Evolutionary conservation across 2,329 filamentous ascomycete genomes (phyloP).

Genomic region (Colletotrichum tanaceti): DNA sequence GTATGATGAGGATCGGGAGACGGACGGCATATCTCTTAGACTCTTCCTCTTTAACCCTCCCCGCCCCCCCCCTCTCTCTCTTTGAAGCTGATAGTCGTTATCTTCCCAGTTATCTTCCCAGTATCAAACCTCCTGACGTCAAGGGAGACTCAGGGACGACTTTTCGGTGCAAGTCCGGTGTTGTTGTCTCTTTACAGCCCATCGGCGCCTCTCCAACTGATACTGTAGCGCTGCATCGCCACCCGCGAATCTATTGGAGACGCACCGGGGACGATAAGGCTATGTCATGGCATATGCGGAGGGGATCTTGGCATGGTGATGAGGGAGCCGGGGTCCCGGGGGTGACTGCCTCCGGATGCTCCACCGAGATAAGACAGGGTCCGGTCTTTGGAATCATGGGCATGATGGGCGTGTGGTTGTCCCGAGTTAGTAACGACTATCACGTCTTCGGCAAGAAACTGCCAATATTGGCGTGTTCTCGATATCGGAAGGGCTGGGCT

Average conservation of each 20-base stretch:
- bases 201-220: constrained; percentile 42
- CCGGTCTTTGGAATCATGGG: constrained; percentile 33
- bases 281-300: constrained; percentile 13
- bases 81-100: background rate
- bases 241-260: background rate
- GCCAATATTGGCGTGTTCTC: constrained; percentile 15
- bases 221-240: constrained; percentile 18
- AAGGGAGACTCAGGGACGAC: background rate
- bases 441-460: constrained; percentile 30
- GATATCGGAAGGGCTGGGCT: background rate
- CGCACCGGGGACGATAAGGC: constrained; percentile 34
- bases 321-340: constrained; percentile 17
- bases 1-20: no score
- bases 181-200: background rate
- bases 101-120: background rate
- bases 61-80: no score
- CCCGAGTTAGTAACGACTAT: constrained; percentile 19
- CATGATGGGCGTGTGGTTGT: constrained; percentile 23
- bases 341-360: background rate
- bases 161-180: background rate
- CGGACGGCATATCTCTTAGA: background rate
- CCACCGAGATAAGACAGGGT: constrained; percentile 35
- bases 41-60: no score
- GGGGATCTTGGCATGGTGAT: constrained; percentile 22
- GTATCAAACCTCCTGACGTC: background rate